Conservation (phyloP, 2,329 filamentous ascomycete genomes). For the Exophiala oligosperma region DNA sequence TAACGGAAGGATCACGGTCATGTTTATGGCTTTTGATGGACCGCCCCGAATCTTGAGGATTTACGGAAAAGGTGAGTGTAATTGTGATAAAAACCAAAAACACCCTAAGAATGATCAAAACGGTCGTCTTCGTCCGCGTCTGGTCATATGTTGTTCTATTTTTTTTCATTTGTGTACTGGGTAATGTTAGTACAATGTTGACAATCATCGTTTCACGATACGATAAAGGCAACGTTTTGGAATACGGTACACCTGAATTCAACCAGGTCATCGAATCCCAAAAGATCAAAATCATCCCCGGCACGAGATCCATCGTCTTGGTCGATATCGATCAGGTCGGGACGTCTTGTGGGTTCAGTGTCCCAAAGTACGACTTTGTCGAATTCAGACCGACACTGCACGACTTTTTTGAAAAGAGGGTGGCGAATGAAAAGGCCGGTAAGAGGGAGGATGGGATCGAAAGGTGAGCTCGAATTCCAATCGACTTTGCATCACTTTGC, state of each 20-base stretch:
- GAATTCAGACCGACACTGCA: slow-evolving; percentile 25
- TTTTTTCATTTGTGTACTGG: too few relatives aligned
- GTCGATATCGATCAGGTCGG: slow-evolving; percentile 65
- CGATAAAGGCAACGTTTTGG: slow-evolving; percentile 59
- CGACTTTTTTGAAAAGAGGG: slow-evolving; percentile 27
- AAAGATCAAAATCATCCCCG: slow-evolving; percentile 39
- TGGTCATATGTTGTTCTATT: not conserved
- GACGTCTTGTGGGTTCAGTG: slow-evolving; percentile 66
- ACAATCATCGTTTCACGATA: slow-evolving; percentile 38
- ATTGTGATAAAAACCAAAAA: too few relatives aligned
- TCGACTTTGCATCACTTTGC: too few relatives aligned
- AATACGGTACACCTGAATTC: slow-evolving; percentile 58
- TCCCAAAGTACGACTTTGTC: slow-evolving; percentile 37
- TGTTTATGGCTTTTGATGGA: slow-evolving; percentile 68
- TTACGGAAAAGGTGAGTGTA: slow-evolving; percentile 24
- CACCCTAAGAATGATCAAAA: too few relatives aligned
- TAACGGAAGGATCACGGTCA: slow-evolving; percentile 71
- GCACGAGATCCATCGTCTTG: slow-evolving; percentile 61
- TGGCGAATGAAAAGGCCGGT: slow-evolving; percentile 39
- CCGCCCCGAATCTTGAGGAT: slow-evolving; percentile 61
- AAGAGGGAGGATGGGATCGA: slow-evolving; percentile 49
- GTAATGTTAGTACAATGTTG: too few relatives aligned
- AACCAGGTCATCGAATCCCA: slow-evolving; percentile 36
- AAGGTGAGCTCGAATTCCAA: not conserved
- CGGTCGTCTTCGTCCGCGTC: not conserved